phyloP scores from a whole-genome alignment of 1,139 yeast species.

The Groenewaldozyma auringiensis region DNA sequence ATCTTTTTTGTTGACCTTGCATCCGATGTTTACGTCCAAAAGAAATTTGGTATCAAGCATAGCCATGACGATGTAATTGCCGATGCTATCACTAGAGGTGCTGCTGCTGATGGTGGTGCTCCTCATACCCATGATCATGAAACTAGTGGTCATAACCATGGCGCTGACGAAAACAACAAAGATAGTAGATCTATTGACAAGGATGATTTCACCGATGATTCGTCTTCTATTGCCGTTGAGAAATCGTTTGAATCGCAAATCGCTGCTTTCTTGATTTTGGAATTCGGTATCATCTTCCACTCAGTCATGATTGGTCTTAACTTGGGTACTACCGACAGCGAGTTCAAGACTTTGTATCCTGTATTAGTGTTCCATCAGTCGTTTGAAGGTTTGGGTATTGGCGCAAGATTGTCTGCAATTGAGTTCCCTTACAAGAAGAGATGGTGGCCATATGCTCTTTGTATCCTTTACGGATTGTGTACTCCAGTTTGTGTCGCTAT shows the following conservation, averaged over 20 bases:
- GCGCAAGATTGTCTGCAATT: conserved; percentile 68
- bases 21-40: conserved; percentile 21
- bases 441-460: conserved; percentile 54
- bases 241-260: conserved; percentile 59
- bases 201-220: conserved; percentile 58
- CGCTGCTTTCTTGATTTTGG: conserved; percentile 47
- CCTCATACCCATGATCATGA: conserved; percentile 36
- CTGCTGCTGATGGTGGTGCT: conserved; percentile 23
- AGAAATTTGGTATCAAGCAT: conserved; percentile 18
- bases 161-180: conserved; percentile 6
- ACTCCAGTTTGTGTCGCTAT: conserved; percentile 79
- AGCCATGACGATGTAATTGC: conserved; percentile 49
- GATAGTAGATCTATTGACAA: background rate
- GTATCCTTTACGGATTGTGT: conserved; percentile 50
- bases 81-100: conserved; percentile 36
- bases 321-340: conserved; percentile 57
- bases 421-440: conserved; percentile 36
- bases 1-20: conserved; percentile 31
- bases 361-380: conserved; percentile 85
- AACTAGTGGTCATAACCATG: conserved; percentile 6
- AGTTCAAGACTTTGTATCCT: conserved; percentile 60
- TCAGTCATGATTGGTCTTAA: conserved; percentile 72
- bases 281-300: conserved; percentile 74
- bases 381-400: conserved; percentile 88
- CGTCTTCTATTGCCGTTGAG: conserved; percentile 6